Evolutionary conservation across 345 rosid genomes (phyloP).

Genomic region (Aquilaria sinensis): DNA sequence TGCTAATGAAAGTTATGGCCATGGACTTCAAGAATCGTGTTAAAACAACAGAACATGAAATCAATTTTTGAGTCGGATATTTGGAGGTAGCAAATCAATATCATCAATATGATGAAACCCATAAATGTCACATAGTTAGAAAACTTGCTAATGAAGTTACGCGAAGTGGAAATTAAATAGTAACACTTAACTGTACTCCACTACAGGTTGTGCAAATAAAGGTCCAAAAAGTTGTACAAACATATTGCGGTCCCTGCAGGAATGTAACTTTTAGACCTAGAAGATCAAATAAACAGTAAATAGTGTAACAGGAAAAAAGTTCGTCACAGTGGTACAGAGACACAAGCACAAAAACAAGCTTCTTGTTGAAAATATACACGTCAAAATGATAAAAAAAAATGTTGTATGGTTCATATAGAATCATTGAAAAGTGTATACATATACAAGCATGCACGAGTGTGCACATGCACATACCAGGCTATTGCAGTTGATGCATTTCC

Average conservation of each 20-base stretch:
- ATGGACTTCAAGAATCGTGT: too few species aligned
- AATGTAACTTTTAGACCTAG: background rate
- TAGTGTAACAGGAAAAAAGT: background rate
- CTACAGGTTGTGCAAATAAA: slow-evolving; percentile 87
- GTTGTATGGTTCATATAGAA: too few species aligned
- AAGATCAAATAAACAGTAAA: background rate
- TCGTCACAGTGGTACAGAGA: too few species aligned
- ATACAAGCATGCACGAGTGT: too few species aligned
- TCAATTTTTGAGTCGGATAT: background rate
- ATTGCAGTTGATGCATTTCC: slow-evolving; percentile 83
- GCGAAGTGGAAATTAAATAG: too few species aligned
- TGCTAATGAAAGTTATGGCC: too few species aligned
- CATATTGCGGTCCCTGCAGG: slow-evolving; percentile 92
- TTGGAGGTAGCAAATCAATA: background rate
- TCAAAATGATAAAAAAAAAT: too few species aligned
- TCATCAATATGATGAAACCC: background rate
- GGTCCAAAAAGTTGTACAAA: slow-evolving; percentile 82
- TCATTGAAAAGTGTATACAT: too few species aligned
- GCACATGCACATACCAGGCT: slow-evolving; percentile 40
- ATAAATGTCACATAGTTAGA: background rate
- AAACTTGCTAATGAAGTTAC: background rate
- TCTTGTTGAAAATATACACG: too few species aligned
- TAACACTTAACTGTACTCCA: slow-evolving; percentile 67
- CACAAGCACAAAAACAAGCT: too few species aligned
- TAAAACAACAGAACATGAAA: background rate